Base-by-base conservation (phyloP, 352 stramenopile species). In the Phytophthora idaei region DNA sequence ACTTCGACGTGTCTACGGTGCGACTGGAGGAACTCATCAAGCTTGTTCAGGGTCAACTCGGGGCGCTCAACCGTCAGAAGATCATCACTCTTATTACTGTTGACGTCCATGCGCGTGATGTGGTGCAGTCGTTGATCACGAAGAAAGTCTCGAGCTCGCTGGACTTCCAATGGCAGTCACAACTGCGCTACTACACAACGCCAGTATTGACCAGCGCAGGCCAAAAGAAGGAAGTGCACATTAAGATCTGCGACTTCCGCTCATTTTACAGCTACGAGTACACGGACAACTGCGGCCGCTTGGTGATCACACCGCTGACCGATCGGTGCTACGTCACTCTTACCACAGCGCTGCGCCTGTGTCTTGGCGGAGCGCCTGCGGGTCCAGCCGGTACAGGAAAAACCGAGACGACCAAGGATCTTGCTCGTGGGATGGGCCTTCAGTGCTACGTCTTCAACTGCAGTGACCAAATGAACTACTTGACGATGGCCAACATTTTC, bases 21-120 rank as follows among this genome's bases (percentile, higher is more conserved):
- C 89, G 94, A 0, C 71, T 99, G 6, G 93, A 95, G 56, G 87
- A 93, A 58, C 81, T 99, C 5, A 98, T 99, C 51, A 90, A 96
- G 60, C 79, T 98, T 5, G 96, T 98, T 7, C 83, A 98, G 37
- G 94, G 95, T 29, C 75, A 87, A 2, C 59, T 95, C 9, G 70
- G 66, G 3, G 58, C 54, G 0, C 58, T 95, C 2, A 80, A 92
- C 47, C 89, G 96, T 1, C 90, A 91, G 34, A 98, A 98, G 70
- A 96, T 98, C 41, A 98, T 98, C 68, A 98, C 94, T n/a, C 77
- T 99, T 21, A 98, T 99, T 66, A 98, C 95, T n/a, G 94, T 98
- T 46, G 96, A 99, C 57, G 96, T 98, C 1, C 96, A 99, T 61
- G 95, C 92, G 32, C 89, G 96, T n/a, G 96, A 99, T 64, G 93